A percentile compares a stretch with the other conserved stretches of the same genome.
These are phyloP conservation scores for Avena atlantica DNA, from an alignment of 176 grass and related monocot species.

Conservation along the genomic window DNA sequence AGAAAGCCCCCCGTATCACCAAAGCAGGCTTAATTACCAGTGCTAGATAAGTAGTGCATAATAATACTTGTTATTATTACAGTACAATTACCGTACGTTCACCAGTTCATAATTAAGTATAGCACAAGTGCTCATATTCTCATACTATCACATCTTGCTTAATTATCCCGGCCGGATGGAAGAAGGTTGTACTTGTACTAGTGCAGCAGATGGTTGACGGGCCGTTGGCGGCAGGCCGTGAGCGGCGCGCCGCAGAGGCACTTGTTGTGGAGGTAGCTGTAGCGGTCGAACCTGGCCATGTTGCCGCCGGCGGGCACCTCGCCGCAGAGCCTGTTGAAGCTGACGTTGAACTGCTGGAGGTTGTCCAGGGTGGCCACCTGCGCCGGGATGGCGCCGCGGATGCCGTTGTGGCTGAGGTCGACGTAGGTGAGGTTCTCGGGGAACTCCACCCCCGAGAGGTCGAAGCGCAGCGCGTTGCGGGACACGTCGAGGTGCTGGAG, in stretches of 20 bases:
- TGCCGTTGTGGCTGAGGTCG: slow-evolving; percentile 79
- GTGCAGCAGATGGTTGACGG: neutral
- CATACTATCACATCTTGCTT: neutral
- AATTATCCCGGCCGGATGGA: neutral
- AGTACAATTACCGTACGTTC: neutral
- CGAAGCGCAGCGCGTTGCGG: slow-evolving; percentile 64
- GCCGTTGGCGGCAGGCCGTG: slow-evolving; percentile 1
- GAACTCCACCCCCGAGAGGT: slow-evolving; percentile 51
- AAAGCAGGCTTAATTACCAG: neutral
- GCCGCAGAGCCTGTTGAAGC: slow-evolving; percentile 76
- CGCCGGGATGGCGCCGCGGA: slow-evolving; percentile 59
- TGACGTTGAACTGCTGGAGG: slow-evolving; percentile 67
- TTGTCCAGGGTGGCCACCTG: slow-evolving; percentile 36
- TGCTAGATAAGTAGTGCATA: neutral
- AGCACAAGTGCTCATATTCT: neutral
- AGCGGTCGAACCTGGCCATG: slow-evolving; percentile 39
- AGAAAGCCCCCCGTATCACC: neutral
- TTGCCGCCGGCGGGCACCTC: slow-evolving; percentile 47
- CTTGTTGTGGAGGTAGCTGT: slow-evolving; percentile 32
- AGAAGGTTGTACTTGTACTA: neutral
- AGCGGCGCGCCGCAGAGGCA: slow-evolving; percentile 17
- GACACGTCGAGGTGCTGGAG: slow-evolving; percentile 59
- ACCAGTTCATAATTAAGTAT: neutral
- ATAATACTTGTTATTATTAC: neutral
- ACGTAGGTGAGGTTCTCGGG: slow-evolving; percentile 31